Conservation (phyloP, 139 green algal genomes). For the Zygnema circumcarinatum region DNA sequence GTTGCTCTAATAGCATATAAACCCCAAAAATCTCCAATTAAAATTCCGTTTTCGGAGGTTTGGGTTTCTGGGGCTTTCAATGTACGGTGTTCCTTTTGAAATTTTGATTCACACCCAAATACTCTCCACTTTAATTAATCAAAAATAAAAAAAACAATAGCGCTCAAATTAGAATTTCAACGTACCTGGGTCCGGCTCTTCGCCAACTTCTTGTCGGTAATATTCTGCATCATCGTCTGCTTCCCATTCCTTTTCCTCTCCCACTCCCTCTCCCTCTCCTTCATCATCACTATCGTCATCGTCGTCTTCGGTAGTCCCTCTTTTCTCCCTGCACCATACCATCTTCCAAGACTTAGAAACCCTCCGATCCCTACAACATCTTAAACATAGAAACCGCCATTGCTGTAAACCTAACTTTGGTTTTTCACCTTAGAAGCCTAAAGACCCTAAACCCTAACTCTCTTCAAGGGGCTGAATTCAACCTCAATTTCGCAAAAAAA, state of each 20-base stretch:
- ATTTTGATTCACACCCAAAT: neutral
- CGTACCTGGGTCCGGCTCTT: conserved; percentile 58
- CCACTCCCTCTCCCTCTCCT: conserved; percentile 7
- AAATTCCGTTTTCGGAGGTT: neutral
- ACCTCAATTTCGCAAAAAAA: no score
- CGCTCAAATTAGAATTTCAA: no score
- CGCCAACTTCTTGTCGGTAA: conserved; percentile 62
- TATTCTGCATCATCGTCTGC: conserved; percentile 56
- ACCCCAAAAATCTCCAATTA: neutral
- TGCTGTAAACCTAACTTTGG: no score
- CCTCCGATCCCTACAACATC: no score
- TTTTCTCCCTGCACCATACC: no score
- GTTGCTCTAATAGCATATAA: neutral
- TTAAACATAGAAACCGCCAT: no score
- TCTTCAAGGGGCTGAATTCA: no score
- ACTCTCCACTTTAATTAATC: neutral
- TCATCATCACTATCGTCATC: conserved; percentile 12
- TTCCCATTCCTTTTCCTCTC: conserved; percentile 3
- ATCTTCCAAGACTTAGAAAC: no score
- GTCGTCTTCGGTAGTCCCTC: no score
- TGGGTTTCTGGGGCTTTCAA: neutral
- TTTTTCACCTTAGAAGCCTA: no score
- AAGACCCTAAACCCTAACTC: no score
- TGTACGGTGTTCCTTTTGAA: neutral
- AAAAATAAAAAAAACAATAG: conserved; percentile 12